Evolutionary conservation across 352 stramenopile species (phyloP), one percentile per base, ranked within the genome.

Genomic region (Phytophthora lateralis): DNA sequence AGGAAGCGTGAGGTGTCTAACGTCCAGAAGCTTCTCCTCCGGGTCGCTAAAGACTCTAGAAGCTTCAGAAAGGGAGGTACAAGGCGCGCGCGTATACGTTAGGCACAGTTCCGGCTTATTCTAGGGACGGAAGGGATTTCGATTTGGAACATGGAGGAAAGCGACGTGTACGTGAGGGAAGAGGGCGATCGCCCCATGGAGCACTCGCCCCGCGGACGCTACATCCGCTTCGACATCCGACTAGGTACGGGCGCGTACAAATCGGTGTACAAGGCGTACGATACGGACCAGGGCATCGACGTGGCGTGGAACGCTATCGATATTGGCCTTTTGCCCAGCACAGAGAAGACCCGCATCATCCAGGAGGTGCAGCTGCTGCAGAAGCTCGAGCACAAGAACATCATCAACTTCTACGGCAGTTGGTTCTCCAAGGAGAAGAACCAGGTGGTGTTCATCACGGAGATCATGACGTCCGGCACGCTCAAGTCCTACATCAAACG

Each of bases 251-350:
- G 86, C 46, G 86, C 89, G 38, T 96, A 97, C 75, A 97, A 97
- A 69, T 92, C 86, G 7, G 88, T 97, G 34, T 98, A 97, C 69
- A 95, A 96, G 65, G 91, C 88, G 14, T 99, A 99, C 76, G 98
- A 99, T 74, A 99, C 96, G 20, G 96, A 98, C 61, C 96, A 99
- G 70, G 98, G 98, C 47, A 98, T 99, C 59, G 96, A 99, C 71
- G 97, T 99, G 53, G 98, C 97, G 12, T 99, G 98, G 98, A 99
- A 99, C 63, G 93, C 98, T 27, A 98, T 99, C 24, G 97, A 98
- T 69, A 92, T 99, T 44, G 85, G 83, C n/a, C 83, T 97, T 30
- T 84, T 99, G n/a, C 94, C 96, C 4, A 94, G 91, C 53, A 90
- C 90, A 8, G 97, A 99, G 75, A 95, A 98, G 60, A 91, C 82